Evolutionary conservation across 2,329 filamentous ascomycete species (phyloP).

Genomic region (Aureobasidium sp.): DNA sequence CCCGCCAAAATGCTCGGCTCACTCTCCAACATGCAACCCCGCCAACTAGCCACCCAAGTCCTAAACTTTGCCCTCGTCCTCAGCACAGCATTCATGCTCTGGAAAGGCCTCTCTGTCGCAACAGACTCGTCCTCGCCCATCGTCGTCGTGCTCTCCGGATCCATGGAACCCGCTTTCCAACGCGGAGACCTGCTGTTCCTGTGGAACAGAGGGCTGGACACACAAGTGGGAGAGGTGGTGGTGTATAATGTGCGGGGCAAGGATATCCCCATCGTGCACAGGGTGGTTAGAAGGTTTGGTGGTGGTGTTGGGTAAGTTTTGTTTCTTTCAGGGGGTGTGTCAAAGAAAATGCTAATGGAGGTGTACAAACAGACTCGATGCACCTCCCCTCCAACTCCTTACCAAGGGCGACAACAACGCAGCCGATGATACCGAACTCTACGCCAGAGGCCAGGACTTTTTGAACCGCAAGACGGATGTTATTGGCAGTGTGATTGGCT

Average conservation of each 20-base stretch:
- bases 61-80: constrained; percentile 89
- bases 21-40: constrained; percentile 61
- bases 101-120: constrained; percentile 76
- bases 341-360: neutral
- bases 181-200: constrained; percentile 68
- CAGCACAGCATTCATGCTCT: constrained; percentile 86
- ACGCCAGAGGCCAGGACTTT: constrained; percentile 80
- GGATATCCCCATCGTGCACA: constrained; percentile 95
- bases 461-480: constrained; percentile 74
- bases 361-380: neutral
- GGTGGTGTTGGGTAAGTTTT: constrained; percentile 32
- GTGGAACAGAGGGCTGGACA: constrained; percentile 62
- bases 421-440: constrained; percentile 86
- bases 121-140: constrained; percentile 62
- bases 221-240: constrained; percentile 65
- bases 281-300: constrained; percentile 68
- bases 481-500: constrained; percentile 85
- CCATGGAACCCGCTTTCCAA: constrained; percentile 78
- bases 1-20: constrained; percentile 55
- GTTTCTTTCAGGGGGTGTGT: constrained; percentile 5
- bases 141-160: constrained; percentile 76
- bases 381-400: constrained; percentile 46
- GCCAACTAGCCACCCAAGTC: constrained; percentile 72
- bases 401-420: constrained; percentile 98
- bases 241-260: constrained; percentile 85